Percentiles rank a stretch among this genome's conserved stretches.
These are phyloP conservation scores for Kazachstania africana DNA, from an alignment of 805 yeast species.

Conservation along the genomic window DNA sequence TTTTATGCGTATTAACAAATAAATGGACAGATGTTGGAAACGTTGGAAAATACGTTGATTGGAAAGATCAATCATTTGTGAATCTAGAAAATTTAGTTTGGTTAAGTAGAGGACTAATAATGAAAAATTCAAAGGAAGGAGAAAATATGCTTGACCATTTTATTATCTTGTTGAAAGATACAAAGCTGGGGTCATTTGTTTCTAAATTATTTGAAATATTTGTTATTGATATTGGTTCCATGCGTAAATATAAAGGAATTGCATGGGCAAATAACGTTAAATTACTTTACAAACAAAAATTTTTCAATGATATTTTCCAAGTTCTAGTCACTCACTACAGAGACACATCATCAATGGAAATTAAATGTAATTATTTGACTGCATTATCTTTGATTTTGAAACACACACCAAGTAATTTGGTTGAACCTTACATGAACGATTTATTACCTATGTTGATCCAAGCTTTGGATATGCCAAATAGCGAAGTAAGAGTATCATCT, in stretches of 20 bases:
- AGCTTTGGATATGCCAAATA: conserved; percentile 38
- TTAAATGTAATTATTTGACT: conserved; percentile 44
- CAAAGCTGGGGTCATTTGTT: conserved; percentile 26
- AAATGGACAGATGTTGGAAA: conserved; percentile 18
- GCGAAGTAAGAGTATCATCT: conserved; percentile 47
- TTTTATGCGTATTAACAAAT: conserved; percentile 17
- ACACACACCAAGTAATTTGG: conserved; percentile 49
- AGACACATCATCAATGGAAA: conserved; percentile 11
- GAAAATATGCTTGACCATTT: conserved; percentile 23
- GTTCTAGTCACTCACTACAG: conserved; percentile 38
- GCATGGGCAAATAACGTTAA: conserved; percentile 46
- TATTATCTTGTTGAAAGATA: conserved; percentile 29
- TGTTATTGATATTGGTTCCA: conserved; percentile 54
- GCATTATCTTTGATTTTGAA: conserved; percentile 59
- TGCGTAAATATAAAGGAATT: conserved; percentile 36
- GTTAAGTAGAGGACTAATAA: conserved; percentile 58
- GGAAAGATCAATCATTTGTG: conserved; percentile 9
- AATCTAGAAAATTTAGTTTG: conserved; percentile 51
- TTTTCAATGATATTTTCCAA: conserved; percentile 53
- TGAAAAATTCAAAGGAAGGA: conserved; percentile 40
- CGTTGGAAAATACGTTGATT: conserved; percentile 7
- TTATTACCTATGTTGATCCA: conserved; percentile 65
- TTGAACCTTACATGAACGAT: conserved; percentile 49
- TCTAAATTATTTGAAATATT: conserved; percentile 53
- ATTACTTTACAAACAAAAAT: conserved; percentile 67